phyloP scores from a whole-genome alignment of 2,329 filamentous ascomycete genomes.

The Ceratocystiopsis minuta region DNA sequence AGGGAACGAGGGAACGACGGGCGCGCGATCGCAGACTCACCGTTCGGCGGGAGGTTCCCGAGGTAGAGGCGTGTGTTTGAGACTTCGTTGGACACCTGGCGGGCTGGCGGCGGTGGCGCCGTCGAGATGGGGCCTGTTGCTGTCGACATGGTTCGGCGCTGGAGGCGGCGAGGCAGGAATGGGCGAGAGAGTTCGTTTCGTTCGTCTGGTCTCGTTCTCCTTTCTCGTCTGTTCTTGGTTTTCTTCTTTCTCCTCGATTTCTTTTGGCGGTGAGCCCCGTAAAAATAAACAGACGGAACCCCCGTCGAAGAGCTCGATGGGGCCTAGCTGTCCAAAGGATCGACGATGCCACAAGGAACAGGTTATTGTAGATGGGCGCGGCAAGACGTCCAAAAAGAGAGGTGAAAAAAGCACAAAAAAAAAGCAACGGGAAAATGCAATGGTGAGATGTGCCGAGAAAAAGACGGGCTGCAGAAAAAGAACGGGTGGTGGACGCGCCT shows the following conservation, averaged over 20 bases:
- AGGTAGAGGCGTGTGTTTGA: conserved; percentile 91
- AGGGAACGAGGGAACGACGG: neutral
- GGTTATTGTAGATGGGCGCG: too few species aligned
- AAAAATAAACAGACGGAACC: too few species aligned
- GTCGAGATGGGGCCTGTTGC: conserved; percentile 3
- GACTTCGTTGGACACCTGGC: conserved; percentile 43
- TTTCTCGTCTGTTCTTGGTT: too few species aligned
- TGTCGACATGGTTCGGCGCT: conserved; percentile 6
- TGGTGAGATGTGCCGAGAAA: neutral
- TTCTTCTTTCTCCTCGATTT: too few species aligned
- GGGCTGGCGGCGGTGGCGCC: conserved; percentile 1
- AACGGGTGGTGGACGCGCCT: too few species aligned
- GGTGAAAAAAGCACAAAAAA: neutral
- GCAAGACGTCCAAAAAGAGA: too few species aligned
- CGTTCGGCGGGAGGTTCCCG: conserved; percentile 74
- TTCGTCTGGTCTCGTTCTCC: too few species aligned
- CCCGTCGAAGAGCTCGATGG: too few species aligned
- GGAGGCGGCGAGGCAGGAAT: neutral
- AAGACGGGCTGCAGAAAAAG: neutral
- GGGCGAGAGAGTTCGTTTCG: too few species aligned
- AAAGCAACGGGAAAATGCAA: neutral
- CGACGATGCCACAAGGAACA: too few species aligned
- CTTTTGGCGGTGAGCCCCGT: too few species aligned
- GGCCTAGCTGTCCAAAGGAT: too few species aligned
- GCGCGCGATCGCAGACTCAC: conserved; percentile 34